phyloP scores from a whole-genome alignment of 2,329 filamentous ascomycete species.

The Colletotrichum zoysiae region DNA sequence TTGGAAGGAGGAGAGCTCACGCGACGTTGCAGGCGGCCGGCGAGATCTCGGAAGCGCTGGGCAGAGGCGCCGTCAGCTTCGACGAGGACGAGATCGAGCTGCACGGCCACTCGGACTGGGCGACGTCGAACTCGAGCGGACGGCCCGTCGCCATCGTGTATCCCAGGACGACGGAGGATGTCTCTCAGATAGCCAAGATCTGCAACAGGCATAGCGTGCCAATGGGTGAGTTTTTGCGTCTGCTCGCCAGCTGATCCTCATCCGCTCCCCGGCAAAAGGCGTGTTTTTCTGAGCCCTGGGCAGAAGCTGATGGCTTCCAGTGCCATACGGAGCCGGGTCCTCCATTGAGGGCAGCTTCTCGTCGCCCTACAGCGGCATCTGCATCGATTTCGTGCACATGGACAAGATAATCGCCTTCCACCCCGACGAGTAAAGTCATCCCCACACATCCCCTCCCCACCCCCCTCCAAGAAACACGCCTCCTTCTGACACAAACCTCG shows the following conservation, averaged over 20 bases:
- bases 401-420: constrained; percentile 74
- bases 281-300: too few species aligned
- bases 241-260: not conserved
- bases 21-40: constrained; percentile 10
- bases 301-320: not conserved
- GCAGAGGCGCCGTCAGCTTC: constrained; percentile 71
- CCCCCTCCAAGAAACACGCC: too few species aligned
- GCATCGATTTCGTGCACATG: constrained; percentile 78
- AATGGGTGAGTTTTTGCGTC: constrained; percentile 59
- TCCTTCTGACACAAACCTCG: not conserved
- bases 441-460: not conserved
- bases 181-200: constrained; percentile 71
- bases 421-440: constrained; percentile 61
- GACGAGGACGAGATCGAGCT: constrained; percentile 73
- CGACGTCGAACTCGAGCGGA: constrained; percentile 73
- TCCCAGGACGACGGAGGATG: constrained; percentile 73
- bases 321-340: constrained; percentile 80
- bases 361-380: constrained; percentile 75
- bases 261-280: not conserved
- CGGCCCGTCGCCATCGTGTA: constrained; percentile 75
- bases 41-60: constrained; percentile 52
- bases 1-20: not conserved
- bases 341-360: constrained; percentile 80
- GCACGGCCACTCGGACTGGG: constrained; percentile 80
- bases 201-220: constrained; percentile 74